phyloP scores from a whole-genome alignment of 176 grass and related monocot genomes.

The Secale cereale region DNA sequence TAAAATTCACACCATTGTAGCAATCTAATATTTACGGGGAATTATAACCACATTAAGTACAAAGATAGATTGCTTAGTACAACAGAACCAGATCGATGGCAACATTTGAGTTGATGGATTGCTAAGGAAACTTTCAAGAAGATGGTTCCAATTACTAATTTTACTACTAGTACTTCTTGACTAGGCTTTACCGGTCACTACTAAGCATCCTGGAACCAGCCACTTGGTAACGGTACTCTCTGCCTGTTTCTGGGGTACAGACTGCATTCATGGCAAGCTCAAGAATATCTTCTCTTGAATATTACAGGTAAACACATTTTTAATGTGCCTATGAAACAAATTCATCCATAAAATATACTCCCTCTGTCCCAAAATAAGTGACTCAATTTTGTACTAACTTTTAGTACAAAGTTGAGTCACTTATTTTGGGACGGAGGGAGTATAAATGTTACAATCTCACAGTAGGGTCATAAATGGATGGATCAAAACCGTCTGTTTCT shows the following conservation, averaged over 20 bases:
- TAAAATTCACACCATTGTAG: background rate
- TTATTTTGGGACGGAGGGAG: too few relatives aligned
- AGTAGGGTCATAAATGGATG: background rate
- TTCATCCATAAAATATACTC: slow-evolving; percentile 8
- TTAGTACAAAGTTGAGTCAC: too few relatives aligned
- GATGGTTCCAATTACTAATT: background rate
- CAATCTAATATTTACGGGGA: background rate
- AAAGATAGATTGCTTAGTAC: background rate
- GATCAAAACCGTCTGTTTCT: background rate
- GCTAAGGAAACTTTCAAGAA: background rate
- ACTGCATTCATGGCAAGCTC: slow-evolving; percentile 9
- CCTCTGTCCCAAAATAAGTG: too few relatives aligned
- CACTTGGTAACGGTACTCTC: background rate
- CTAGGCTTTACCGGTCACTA: background rate
- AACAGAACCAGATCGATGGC: background rate
- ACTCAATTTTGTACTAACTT: too few relatives aligned
- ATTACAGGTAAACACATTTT: slow-evolving; percentile 2
- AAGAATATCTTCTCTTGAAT: slow-evolving; percentile 2
- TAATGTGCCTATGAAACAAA: background rate
- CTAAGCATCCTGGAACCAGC: slow-evolving; percentile 8
- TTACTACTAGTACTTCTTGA: background rate
- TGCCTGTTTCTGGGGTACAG: background rate
- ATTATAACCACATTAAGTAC: background rate
- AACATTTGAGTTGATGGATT: slow-evolving; percentile 3
- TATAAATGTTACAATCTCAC: background rate